Percentiles rank a stretch among this genome's conserved stretches.
Conservation (phyloP, 306 rosid genomes). For the Quercus glauca region DNA sequence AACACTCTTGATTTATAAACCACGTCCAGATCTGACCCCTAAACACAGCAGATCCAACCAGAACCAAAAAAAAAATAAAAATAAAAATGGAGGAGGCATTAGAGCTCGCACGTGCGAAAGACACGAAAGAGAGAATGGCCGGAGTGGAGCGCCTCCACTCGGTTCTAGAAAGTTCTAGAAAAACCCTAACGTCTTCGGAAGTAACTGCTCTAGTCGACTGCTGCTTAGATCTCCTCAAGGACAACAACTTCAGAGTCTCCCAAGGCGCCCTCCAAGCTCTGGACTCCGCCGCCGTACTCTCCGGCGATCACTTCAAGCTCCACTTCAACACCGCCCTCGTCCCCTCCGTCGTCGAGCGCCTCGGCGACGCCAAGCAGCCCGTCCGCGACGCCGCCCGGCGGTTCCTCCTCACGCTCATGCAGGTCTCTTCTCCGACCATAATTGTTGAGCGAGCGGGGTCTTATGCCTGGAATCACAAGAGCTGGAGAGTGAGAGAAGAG, state of each 20-base stretch:
- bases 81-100: constrained; percentile 85
- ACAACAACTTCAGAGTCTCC: constrained; percentile 85
- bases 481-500: constrained; percentile 99
- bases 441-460: constrained; percentile 98
- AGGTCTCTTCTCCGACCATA: constrained; percentile 97
- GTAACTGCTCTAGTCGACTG: constrained; percentile 81
- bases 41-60: constrained; percentile 35
- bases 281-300: constrained; percentile 95
- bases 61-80: background rate
- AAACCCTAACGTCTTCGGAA: constrained; percentile 71
- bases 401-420: constrained; percentile 94
- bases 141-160: constrained; percentile 95
- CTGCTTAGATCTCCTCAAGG: constrained; percentile 94
- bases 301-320: constrained; percentile 92
- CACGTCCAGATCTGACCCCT: constrained; percentile 48
- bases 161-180: constrained; percentile 84
- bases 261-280: constrained; percentile 96
- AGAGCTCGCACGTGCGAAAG: constrained; percentile 95
- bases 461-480: constrained; percentile 89
- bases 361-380: constrained; percentile 96
- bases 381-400: constrained; percentile 96
- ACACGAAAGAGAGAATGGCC: constrained; percentile 97
- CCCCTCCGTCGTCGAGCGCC: constrained; percentile 91
- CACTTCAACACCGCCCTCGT: constrained; percentile 95
- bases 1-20: background rate